A percentile compares a stretch with the other conserved stretches of the same genome.
Conservation (phyloP, 176 grass and related monocot species). For the Bonia amplexicaulis region DNA sequence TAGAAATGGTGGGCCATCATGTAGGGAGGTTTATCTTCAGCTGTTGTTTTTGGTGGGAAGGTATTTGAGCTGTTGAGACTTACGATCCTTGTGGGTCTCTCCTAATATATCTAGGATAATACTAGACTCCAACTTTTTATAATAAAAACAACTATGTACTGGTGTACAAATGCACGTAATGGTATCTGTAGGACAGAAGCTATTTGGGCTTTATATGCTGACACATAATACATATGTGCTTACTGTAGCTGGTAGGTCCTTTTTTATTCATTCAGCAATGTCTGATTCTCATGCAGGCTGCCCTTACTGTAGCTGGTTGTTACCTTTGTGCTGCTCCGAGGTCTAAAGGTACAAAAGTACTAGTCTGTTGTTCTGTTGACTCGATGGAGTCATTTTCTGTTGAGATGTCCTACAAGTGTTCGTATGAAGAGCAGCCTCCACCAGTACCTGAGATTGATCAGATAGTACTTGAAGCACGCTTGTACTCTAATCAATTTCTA, state of each 20-base stretch:
- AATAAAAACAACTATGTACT: neutral
- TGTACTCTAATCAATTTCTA: slow-evolving; percentile 41
- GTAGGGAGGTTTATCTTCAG: neutral
- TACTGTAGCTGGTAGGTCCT: neutral
- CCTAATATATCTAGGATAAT: neutral
- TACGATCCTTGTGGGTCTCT: neutral
- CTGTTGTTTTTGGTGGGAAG: neutral
- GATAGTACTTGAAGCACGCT: slow-evolving; percentile 42
- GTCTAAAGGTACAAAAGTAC: slow-evolving; percentile 84
- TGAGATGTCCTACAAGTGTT: slow-evolving; percentile 47
- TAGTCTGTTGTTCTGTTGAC: slow-evolving; percentile 70
- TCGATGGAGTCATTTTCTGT: slow-evolving; percentile 44
- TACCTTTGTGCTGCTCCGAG: slow-evolving; percentile 67
- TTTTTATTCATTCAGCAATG: slow-evolving; percentile 12
- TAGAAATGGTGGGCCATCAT: neutral
- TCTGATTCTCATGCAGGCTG: slow-evolving; percentile 56
- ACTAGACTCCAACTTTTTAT: neutral
- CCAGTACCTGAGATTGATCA: slow-evolving; percentile 47
- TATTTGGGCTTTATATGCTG: slow-evolving; percentile 11
- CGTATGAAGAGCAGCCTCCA: slow-evolving; percentile 43
- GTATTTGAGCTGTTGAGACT: neutral
- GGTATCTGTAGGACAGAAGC: neutral
- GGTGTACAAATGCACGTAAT: neutral
- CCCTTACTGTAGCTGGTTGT: slow-evolving; percentile 81
- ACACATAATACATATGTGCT: neutral